Conservation (phyloP, 2,329 filamentous ascomycete genomes). For the Basipetospora chlamydospora region DNA sequence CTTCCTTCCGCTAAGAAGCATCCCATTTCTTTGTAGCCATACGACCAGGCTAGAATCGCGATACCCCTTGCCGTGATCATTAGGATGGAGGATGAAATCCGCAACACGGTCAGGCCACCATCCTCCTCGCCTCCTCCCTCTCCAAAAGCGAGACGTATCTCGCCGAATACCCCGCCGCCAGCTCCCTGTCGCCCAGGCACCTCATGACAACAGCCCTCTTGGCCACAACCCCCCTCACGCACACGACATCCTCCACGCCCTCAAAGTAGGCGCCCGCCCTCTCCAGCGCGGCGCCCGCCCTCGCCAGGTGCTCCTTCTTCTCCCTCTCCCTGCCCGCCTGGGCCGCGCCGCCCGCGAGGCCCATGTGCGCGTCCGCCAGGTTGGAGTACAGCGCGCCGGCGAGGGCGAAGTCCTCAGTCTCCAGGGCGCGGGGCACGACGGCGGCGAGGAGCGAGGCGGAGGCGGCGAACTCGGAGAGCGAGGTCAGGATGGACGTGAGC, state of each 20-base stretch:
- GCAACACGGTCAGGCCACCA: too few species aligned
- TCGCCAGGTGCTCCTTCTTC: constrained; percentile 41
- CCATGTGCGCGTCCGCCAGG: constrained; percentile 67
- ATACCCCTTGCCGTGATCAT: too few species aligned
- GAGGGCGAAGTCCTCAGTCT: constrained; percentile 49
- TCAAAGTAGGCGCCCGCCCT: constrained; percentile 48
- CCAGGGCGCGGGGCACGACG: constrained; percentile 62
- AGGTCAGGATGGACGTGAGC: constrained; percentile 53
- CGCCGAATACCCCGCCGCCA: constrained; percentile 53
- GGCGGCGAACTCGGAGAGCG: constrained; percentile 55
- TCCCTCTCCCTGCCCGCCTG: constrained; percentile 29
- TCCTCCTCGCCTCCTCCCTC: constrained; percentile 3
- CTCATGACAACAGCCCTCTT: constrained; percentile 71
- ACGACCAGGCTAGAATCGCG: too few species aligned
- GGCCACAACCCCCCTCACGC: constrained; percentile 64
- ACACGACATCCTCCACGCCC: constrained; percentile 48
- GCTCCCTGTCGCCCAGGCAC: constrained; percentile 45
- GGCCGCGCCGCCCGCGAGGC: constrained; percentile 45
- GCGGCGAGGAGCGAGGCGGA: constrained; percentile 50
- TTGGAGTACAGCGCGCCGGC: constrained; percentile 53
- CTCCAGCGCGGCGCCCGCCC: constrained; percentile 46
- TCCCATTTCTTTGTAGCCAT: too few species aligned
- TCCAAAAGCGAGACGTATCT: constrained; percentile 46
- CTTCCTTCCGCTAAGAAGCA: too few species aligned
- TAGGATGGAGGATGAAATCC: too few species aligned